Conservation (phyloP, 371 early-diverging fungal species). For the Umbelopsis sp. region DNA sequence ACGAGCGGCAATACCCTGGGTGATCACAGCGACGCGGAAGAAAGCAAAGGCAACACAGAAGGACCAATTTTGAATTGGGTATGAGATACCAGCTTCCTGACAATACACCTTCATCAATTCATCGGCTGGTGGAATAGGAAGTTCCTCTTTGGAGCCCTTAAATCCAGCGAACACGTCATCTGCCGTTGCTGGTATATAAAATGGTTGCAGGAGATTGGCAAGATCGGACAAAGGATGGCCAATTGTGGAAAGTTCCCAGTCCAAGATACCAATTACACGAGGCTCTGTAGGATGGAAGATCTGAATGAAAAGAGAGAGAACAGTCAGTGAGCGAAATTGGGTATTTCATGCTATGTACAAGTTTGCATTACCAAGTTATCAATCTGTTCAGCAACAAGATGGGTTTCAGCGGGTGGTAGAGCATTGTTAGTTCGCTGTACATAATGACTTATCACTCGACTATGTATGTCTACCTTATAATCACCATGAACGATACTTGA, state of each 20-base stretch:
- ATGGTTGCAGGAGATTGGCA: conserved; percentile 84
- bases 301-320: conserved; percentile 24
- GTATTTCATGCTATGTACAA: not conserved
- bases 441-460: not conserved
- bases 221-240: conserved; percentile 94
- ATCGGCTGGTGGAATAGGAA: conserved; percentile 67
- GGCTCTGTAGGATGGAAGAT: conserved; percentile 82
- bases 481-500: conserved; percentile 90
- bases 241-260: conserved; percentile 95
- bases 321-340: not conserved
- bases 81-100: conserved; percentile 47
- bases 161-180: conserved; percentile 38
- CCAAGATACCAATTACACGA: conserved; percentile 87
- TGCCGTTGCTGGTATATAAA: conserved; percentile 48
- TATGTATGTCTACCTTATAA: conserved; percentile 62
- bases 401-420: not conserved
- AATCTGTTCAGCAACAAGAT: conserved; percentile 35
- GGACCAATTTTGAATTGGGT: conserved; percentile 72
- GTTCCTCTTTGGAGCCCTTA: conserved; percentile 39
- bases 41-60: conserved; percentile 46
- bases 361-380: conserved; percentile 67
- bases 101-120: conserved; percentile 73
- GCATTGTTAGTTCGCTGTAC: not conserved
- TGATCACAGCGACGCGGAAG: conserved; percentile 71
- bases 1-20: conserved; percentile 90